These are phyloP conservation scores for Eucalyptus regnans DNA, from an alignment of 345 rosid genomes.

Conservation along the genomic window DNA sequence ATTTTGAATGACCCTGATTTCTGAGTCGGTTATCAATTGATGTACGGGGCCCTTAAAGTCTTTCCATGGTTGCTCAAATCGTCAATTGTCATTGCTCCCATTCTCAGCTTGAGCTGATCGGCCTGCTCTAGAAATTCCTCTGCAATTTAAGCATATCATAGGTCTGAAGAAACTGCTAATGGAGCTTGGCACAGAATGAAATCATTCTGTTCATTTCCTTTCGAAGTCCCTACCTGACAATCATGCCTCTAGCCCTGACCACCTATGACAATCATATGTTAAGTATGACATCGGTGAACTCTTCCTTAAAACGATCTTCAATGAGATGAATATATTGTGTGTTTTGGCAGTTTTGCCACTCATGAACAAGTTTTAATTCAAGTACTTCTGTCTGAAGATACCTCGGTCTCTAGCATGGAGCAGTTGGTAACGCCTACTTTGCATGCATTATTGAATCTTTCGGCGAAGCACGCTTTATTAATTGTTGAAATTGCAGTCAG, in stretches of 20 bases:
- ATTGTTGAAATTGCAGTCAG: constrained; percentile 44
- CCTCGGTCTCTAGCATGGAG: neutral
- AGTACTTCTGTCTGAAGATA: neutral
- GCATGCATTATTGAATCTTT: neutral
- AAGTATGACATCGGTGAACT: neutral
- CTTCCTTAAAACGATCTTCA: neutral
- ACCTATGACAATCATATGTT: neutral
- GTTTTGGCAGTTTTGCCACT: neutral
- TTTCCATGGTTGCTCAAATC: neutral
- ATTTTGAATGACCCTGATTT: neutral
- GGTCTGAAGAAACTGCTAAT: neutral
- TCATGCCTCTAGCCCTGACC: neutral
- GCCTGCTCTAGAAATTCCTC: neutral
- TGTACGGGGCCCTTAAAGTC: neutral
- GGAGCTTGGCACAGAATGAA: neutral
- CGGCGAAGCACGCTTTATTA: neutral
- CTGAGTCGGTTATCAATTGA: neutral
- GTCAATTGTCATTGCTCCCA: neutral
- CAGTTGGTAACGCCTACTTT: neutral
- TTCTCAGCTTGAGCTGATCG: neutral
- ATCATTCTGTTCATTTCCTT: neutral
- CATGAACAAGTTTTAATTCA: neutral
- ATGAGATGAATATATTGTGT: neutral
- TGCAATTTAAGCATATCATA: neutral
- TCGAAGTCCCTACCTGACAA: neutral